These are phyloP conservation scores for Arthrobotrys conoides DNA, from an alignment of 2,329 filamentous ascomycete species.

Conservation along the genomic window DNA sequence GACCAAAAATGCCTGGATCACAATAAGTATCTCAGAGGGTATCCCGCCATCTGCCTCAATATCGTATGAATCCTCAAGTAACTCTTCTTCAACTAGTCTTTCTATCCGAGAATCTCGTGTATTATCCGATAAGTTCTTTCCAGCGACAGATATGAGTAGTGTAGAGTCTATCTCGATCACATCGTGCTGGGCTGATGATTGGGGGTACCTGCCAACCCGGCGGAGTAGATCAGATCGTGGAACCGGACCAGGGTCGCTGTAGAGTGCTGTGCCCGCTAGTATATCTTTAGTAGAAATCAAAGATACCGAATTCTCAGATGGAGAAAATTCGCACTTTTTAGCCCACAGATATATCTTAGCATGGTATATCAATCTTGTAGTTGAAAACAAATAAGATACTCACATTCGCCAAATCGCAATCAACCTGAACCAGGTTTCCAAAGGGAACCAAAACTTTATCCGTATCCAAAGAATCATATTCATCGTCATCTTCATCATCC, in stretches of 20 bases:
- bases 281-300: slow-evolving; percentile 81
- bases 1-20: slow-evolving; percentile 49
- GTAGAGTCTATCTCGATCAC: slow-evolving; percentile 82
- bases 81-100: slow-evolving; percentile 66
- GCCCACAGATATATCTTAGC: background rate
- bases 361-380: background rate
- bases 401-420: slow-evolving; percentile 85
- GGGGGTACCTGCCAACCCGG: slow-evolving; percentile 88
- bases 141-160: slow-evolving; percentile 69
- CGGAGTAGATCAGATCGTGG: slow-evolving; percentile 85
- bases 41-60: slow-evolving; percentile 70
- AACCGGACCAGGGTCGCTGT: slow-evolving; percentile 90
- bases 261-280: slow-evolving; percentile 79
- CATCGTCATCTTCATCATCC: slow-evolving; percentile 74
- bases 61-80: slow-evolving; percentile 82
- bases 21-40: slow-evolving; percentile 53
- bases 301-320: slow-evolving; percentile 73
- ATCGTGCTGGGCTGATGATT: slow-evolving; percentile 82
- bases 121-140: slow-evolving; percentile 63
- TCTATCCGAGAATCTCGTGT: slow-evolving; percentile 68
- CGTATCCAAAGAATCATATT: slow-evolving; percentile 73
- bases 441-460: slow-evolving; percentile 89
- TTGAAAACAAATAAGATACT: slow-evolving; percentile 62
- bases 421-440: slow-evolving; percentile 90
- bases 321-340: slow-evolving; percentile 45